Evolutionary conservation across 2,329 filamentous ascomycete species (phyloP), one percentile per base, ranked within the genome.

Genomic region (Nemania abortiva): DNA sequence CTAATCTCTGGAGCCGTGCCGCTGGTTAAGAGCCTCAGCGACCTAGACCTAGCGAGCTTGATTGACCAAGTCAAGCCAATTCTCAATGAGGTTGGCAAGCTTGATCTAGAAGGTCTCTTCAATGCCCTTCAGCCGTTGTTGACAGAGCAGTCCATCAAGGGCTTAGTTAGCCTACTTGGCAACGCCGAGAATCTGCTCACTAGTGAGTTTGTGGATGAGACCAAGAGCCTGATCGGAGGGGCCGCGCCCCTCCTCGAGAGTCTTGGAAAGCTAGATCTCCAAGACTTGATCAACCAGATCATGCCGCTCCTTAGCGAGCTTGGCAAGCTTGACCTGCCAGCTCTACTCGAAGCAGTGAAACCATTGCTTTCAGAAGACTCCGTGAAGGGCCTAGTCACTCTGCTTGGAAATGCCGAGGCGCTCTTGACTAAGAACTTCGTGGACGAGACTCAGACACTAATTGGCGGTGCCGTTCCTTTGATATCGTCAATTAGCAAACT

Each of bases 321-420:
- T 0, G 74, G 76, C 52, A 77, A 80, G 55, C 73, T 82, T 3
- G 78, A 83, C 27, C 72, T 83, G 0, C 68, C 76, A 55, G 75
- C 75, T 1, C 65, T 82, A 0, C 58, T 82, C 0, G 73, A 78
- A 0, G 76, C 81, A 6, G 67, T 81, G 4, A 73, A 74, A 10
- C 82, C 82, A 13, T 70, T 83, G 1, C 68, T 84, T 18, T 80
- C 77, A 1, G 62, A 74, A 1, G 72, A 79, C 15, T 76, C 75
- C 1, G 70, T 80, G 15, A 72, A 77, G 60, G 77, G 77, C 2
- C 65, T 80, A 27, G 63, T 79, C 18, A 71, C 70, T 3, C 72
- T 80, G 1, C 66, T 80, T 15, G 70, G 69, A 0, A 80, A 81
- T 3, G 80, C 79, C 0, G 76, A 79, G 39, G 68, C 74, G 1